Evolutionary conservation across 2,329 filamentous ascomycete species (phyloP), one percentile per base, ranked within the genome.

Genomic region (Rugonectria rugulosa): DNA sequence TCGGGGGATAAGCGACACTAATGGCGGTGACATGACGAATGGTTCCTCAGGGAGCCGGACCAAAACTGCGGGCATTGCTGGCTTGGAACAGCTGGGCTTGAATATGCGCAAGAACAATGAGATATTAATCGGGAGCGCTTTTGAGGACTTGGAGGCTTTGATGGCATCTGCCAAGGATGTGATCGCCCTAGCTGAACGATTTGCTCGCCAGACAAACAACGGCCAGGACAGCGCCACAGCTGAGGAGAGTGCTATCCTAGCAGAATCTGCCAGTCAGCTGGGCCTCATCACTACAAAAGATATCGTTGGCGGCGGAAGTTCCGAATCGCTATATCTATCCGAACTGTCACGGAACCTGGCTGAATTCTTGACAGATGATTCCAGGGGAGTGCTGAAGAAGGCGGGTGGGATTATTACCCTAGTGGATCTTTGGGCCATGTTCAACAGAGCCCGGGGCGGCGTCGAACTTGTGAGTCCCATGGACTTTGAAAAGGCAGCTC

Each of bases 121-220:
- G 73, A 77, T 92, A 9, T 88, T 97, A 44, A 97, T 99, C 61
- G 94, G 94, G 21, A 92, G 86, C 62, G 93, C 95, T 0, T 99
- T 99, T 68, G 94, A 97, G 71, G 95, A 99, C 68, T 83, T 99
- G 0, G 94, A 98, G 71, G 93, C 95, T 4, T 81, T 99, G 31
- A 99, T 98, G 94, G 92, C 93, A 3, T 97, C 94, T 4, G 95
- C 95, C 5, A 97, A 98, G 71, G 92, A 99, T 70, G 92, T 99
- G 43, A 89, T 98, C 45, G 92, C 92, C 5, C 86, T 99, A 36
- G 95, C 95, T 1, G 94, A 98, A 73, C 87, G 87, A 14, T 94
- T 98, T 65, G 88, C 92, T 2, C 81, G 86, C 11, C 89, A 93
- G 68, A 78, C 78, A 17, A 84, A 84, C 58, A 78, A 80, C 9